These are phyloP conservation scores for Cercospora sp. DNA, from an alignment of 2,329 filamentous ascomycete species.

Conservation along the genomic window DNA sequence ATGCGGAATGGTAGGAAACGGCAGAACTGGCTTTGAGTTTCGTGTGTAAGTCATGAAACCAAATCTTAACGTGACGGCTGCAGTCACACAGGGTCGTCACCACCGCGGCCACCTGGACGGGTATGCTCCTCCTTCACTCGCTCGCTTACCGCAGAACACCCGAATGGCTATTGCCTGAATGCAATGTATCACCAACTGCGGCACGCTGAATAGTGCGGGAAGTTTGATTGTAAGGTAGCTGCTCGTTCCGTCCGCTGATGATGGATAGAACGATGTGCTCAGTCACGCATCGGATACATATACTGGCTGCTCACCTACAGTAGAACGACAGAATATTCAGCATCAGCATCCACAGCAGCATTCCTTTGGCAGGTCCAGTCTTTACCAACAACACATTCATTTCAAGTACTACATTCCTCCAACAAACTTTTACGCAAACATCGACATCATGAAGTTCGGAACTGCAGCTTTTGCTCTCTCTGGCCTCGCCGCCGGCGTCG, in stretches of 20 bases:
- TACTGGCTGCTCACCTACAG: not conserved
- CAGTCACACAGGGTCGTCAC: not conserved
- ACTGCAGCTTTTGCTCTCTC: not conserved
- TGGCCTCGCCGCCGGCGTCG: not conserved
- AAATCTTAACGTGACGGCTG: not conserved
- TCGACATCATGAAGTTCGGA: constrained; percentile 1
- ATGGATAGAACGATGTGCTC: not conserved
- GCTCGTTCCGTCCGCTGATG: not conserved
- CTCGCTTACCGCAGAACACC: not conserved
- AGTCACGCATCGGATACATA: not conserved
- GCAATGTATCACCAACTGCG: not conserved
- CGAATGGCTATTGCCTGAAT: not conserved
- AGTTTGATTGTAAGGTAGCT: not conserved
- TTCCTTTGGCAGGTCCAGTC: not conserved
- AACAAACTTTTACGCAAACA: not conserved
- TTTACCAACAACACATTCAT: not conserved
- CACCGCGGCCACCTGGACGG: not conserved
- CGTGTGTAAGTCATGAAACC: not conserved
- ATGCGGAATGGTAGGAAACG: not conserved
- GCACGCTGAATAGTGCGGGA: not conserved
- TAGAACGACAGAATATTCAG: not conserved
- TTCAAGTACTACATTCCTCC: not conserved
- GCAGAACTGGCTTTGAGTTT: not conserved
- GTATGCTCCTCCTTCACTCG: not conserved
- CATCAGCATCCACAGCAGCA: not conserved